Evolutionary conservation across 768 basidiomycete species (phyloP).

Genomic region (Terana coerulea): DNA sequence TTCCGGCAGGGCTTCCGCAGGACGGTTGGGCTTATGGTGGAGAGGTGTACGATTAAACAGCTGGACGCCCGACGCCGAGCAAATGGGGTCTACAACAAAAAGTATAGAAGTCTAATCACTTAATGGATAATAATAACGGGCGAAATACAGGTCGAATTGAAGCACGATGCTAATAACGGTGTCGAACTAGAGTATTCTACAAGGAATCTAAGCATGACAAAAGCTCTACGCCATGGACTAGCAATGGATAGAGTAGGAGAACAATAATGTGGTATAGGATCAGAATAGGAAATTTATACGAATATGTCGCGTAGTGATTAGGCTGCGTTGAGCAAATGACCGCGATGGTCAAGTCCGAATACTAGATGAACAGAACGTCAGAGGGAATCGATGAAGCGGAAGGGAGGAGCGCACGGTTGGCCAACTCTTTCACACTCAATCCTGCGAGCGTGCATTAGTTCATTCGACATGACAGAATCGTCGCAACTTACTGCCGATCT

Average conservation of each 20-base stretch:
- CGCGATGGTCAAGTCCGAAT: conserved; percentile 25
- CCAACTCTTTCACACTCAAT: conserved; percentile 48
- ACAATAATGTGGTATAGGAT: not conserved
- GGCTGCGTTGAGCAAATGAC: conserved; percentile 1
- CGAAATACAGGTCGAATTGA: too few species aligned
- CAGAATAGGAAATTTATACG: not conserved
- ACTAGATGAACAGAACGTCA: conserved; percentile 15
- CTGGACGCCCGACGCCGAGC: conserved; percentile 30
- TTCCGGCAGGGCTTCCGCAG: conserved; percentile 3
- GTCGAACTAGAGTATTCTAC: not conserved
- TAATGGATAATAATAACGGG: too few species aligned
- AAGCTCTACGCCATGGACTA: not conserved
- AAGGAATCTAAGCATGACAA: not conserved
- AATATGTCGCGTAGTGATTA: not conserved
- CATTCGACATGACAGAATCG: not conserved
- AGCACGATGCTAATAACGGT: not conserved
- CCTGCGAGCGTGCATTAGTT: conserved; percentile 24
- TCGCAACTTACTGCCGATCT: conserved; percentile 45
- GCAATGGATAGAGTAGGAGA: not conserved
- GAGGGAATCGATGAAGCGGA: not conserved
- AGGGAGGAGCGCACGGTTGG: conserved; percentile 27
- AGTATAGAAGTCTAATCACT: not conserved
- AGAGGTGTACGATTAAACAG: conserved; percentile 27
- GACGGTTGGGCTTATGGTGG: conserved; percentile 44
- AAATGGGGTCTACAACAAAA: not conserved